phyloP scores from a whole-genome alignment of 257 asterid genomes.

The Fraxinus quadrangulata region DNA sequence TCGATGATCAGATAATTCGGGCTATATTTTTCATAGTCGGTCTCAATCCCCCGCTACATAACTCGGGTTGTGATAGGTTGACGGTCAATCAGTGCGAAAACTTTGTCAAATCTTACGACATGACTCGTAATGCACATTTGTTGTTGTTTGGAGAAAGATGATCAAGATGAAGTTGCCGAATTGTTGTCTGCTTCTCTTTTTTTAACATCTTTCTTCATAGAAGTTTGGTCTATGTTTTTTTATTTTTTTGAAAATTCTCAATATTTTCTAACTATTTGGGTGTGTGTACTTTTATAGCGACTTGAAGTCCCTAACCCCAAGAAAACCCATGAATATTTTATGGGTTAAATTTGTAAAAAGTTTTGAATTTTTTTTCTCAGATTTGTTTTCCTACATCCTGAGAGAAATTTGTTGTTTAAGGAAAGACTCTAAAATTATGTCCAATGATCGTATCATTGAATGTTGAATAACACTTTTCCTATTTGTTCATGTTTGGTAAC shows the following conservation, averaged over 20 bases:
- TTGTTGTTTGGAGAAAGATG: slow-evolving; percentile 32
- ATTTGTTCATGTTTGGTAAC: neutral
- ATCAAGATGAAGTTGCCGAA: slow-evolving; percentile 38
- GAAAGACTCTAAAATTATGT: neutral
- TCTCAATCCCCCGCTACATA: neutral
- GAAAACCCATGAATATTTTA: neutral
- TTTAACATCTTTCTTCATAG: slow-evolving; percentile 35
- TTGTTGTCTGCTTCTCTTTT: slow-evolving; percentile 27
- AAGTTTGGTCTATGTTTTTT: neutral
- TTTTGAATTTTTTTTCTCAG: neutral
- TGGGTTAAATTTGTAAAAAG: neutral
- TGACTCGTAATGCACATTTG: too few species aligned
- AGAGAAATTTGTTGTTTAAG: neutral
- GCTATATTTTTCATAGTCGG: neutral
- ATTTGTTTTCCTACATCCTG: neutral
- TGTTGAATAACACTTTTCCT: neutral
- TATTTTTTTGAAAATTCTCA: neutral
- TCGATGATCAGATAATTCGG: slow-evolving; percentile 37
- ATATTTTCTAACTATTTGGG: neutral
- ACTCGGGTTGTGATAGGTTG: neutral
- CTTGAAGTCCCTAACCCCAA: neutral
- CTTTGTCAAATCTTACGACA: neutral
- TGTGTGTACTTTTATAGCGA: neutral
- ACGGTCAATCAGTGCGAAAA: too few species aligned
- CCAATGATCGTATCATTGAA: neutral